Evolutionary conservation across 257 asterid genomes (phyloP), one percentile per base, ranked within the genome.

Genomic region (Petunia secreta): DNA sequence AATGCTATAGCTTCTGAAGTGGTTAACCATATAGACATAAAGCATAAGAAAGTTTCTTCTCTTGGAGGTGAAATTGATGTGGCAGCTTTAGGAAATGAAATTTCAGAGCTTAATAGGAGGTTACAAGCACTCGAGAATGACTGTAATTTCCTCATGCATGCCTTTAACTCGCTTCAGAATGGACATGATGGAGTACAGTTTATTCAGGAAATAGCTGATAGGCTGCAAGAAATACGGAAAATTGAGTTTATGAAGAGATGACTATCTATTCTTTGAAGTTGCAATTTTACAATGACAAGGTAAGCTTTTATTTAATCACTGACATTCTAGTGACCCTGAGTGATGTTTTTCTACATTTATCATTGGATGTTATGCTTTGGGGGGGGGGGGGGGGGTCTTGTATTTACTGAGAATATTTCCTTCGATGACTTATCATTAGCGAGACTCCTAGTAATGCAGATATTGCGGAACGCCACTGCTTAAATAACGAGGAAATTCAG

Each of bases 111-210:
- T 69, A 79, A 80, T 41, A 86, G 74, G 34, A 86, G 91, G 81
- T 81, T 92, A 84, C 81, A 84, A 83, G 88, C 90, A 75, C 88
- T 91, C 39, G 96, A 91, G 79, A 71, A 80, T n/a, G 91, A 86
- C 79, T 46, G 76, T 39, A 84, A 86, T 63, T 85, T 89, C 75
- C 80, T 90, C 65, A 82, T 79, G 82, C 87, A 84, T 78, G 80
- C 91, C 77, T 87, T 88, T 65, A 87, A 80, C 16, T 68, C 82
- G 75, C 84, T 89, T 43, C 86, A 37, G 38, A 86, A 80, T 79
- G 94, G 92, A 78, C 82, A 79, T 38, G 91, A 89, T 40, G 92
- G 92, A 59, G 67, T 85, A 13, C 79, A 84, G 63, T 83, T 88
- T 60, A 84, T 89, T 65, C 91, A 80, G 57, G 94, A 87, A 63